These are phyloP conservation scores for Schizonepeta tenuifolia DNA, from an alignment of 257 asterid genomes.

Conservation along the genomic window DNA sequence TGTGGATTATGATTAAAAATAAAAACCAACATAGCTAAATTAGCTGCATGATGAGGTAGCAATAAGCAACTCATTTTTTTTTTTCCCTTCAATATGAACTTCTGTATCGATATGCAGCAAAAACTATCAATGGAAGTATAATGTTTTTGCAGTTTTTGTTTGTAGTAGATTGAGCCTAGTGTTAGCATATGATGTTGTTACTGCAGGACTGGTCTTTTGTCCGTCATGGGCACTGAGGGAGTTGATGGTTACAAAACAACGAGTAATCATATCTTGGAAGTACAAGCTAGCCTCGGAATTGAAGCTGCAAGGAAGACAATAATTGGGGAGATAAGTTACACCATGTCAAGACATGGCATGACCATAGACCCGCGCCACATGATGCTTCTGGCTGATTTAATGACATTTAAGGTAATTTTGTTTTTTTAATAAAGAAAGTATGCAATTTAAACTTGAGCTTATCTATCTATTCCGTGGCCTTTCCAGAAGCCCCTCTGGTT, in stretches of 20 bases:
- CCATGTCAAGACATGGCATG: conserved; percentile 87
- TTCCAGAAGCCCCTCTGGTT: not conserved
- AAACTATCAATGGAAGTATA: not conserved
- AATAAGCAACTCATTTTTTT: not conserved
- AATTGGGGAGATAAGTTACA: conserved; percentile 71
- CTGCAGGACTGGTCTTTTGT: conserved; percentile 78
- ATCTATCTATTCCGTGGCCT: not conserved
- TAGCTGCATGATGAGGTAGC: not conserved
- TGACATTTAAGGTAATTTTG: conserved; percentile 79
- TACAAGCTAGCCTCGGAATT: conserved; percentile 73
- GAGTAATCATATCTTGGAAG: conserved; percentile 81
- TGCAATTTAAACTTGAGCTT: not conserved
- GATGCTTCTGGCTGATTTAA: conserved; percentile 96
- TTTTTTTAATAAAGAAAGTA: not conserved
- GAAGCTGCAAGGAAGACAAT: conserved; percentile 88
- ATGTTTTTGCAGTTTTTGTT: not conserved
- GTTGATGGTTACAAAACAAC: conserved; percentile 65
- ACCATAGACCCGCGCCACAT: conserved; percentile 90
- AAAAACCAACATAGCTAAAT: not conserved
- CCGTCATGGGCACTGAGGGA: conserved; percentile 94
- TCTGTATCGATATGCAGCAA: not conserved
- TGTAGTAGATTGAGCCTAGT: not conserved
- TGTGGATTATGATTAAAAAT: not conserved
- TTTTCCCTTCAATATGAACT: not conserved
- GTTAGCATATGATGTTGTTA: conserved; percentile 26